Base-by-base conservation (phyloP, 768 basidiomycete genomes). In the Rhizopogon salebrosus region DNA sequence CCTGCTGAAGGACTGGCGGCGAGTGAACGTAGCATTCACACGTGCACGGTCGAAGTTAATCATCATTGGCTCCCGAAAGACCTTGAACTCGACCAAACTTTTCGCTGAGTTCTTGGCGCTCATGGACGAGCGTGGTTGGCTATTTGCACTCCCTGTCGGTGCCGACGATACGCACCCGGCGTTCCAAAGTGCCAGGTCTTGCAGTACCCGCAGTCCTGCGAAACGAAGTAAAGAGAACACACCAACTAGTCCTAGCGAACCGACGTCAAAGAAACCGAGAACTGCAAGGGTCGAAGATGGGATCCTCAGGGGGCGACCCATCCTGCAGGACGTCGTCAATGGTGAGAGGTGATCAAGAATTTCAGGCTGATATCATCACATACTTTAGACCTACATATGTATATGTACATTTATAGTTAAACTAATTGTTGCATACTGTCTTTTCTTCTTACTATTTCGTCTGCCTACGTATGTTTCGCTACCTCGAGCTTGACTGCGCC, bases 11-110 rank as follows among this genome's bases (percentile, higher is more conserved):
- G 97, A 99, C 65, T 98, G 95, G 95, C 78, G 97, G 35, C 72
- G 97, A 31, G 86, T 98, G 77, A 99, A 99, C 63, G 97, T 99
- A 16, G 89, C 93, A 6, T 92, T 98, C 67, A 98, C 95, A 1
- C 86, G 97, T 14, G 95, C 95, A 0, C 83, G 87, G 51, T 81
- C 82, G 31, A 99, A 99, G 71, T 73, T 99, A 2, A 76, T 98
- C 67, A 87, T 99, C 53, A 77, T 99, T 60, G 95, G 97, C 4
- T 95, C 92, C 0, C 78, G 86, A 38, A 79, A 72, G 61, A 99
- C 95, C 1, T 75, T 99, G 9, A 66, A 80, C 38, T 64, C 67
- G 24, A 78, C 80, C 0, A 68, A 82, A 0, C 67, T 97, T 27
- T 71, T 98, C 35, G 65, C 70, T 2, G 80, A 87, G 24, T 95